Evolutionary conservation across 495 filamentous ascomycete species (phyloP), one percentile per base, ranked within the genome.

Genomic region (Xylaria curta): DNA sequence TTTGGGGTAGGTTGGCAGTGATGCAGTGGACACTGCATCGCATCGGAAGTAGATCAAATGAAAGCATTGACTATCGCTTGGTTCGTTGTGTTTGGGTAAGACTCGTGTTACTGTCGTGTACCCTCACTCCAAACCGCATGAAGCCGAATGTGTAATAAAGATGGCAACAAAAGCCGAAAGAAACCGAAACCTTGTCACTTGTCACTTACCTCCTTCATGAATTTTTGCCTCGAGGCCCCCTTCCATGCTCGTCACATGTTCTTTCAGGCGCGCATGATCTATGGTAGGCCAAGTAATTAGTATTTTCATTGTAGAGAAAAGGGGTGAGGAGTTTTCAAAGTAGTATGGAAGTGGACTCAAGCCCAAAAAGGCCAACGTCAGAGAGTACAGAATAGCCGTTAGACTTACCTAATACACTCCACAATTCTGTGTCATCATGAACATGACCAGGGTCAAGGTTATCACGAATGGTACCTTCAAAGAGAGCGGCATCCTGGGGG

Each of bases 391-490:
- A 33, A 17, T 19, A 21, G 49, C 7, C 28, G 69, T 42, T 19
- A 72, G 72, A 88, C 91, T 78, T 86, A 95, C 94, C 92, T 61
- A 99, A 87, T 49, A 97, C 97, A 75, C 92, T 95, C 97, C 97
- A 99, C 19, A 99, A 89, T 78, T 98, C 97, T 13, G 94, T 97
- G 79, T 99, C 97, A 81, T 97, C 96, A 78, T 98, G 95, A 64
- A 95, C 94, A 81, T 97, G 91, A 46, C 92, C 92, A 44, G 97
- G 97, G 78, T 99, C 97, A 46, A 99, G 87, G 79, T 99, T 99
- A 81, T 98, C 97, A 76, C 97, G 89, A 73, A 99, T 87, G 21
- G 94, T 95, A 58, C 97, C 97, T 84, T 98, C 94, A 76, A 99
- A 99, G 75, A 99, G 88, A 75, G 95, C 94, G 62, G 97, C 94